Conservation (phyloP, 495 filamentous ascomycete species). For the Penicillium argentinense region DNA sequence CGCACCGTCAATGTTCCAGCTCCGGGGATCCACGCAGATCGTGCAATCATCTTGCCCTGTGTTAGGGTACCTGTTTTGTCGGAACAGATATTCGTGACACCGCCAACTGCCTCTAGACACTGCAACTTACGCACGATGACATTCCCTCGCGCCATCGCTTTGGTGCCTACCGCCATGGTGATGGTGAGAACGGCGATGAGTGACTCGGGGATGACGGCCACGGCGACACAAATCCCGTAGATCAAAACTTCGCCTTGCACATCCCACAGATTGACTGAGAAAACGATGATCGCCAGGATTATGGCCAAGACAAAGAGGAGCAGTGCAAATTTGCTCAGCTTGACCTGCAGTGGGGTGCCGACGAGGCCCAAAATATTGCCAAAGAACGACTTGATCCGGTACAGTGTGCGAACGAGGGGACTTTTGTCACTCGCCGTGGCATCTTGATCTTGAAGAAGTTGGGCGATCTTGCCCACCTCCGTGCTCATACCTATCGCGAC, state of each 20-base stretch:
- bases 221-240: constrained; percentile 75
- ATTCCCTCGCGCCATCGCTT: constrained; percentile 72
- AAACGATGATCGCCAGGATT: constrained; percentile 75
- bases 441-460: constrained; percentile 50
- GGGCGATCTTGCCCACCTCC: constrained; percentile 81
- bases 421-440: constrained; percentile 62
- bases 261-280: constrained; percentile 71
- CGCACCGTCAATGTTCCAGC: constrained; percentile 56
- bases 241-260: constrained; percentile 72
- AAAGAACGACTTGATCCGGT: constrained; percentile 55
- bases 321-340: constrained; percentile 74
- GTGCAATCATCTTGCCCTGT: constrained; percentile 73
- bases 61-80: constrained; percentile 88
- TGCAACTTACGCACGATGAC: constrained; percentile 80
- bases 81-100: constrained; percentile 85
- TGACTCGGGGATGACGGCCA: constrained; percentile 73
- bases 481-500: constrained; percentile 77
- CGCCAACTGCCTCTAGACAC: constrained; percentile 79
- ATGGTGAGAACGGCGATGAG: constrained; percentile 74
- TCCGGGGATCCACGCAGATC: constrained; percentile 74
- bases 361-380: constrained; percentile 70
- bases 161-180: constrained; percentile 69
- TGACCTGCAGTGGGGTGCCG: constrained; percentile 80
- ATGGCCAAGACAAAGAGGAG: constrained; percentile 73
- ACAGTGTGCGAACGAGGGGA: constrained; percentile 58